A percentile compares a stretch with the other conserved stretches of the same genome.
Evolutionary conservation across 768 basidiomycete genomes (phyloP).

Genomic region (Ramaria sp.): DNA sequence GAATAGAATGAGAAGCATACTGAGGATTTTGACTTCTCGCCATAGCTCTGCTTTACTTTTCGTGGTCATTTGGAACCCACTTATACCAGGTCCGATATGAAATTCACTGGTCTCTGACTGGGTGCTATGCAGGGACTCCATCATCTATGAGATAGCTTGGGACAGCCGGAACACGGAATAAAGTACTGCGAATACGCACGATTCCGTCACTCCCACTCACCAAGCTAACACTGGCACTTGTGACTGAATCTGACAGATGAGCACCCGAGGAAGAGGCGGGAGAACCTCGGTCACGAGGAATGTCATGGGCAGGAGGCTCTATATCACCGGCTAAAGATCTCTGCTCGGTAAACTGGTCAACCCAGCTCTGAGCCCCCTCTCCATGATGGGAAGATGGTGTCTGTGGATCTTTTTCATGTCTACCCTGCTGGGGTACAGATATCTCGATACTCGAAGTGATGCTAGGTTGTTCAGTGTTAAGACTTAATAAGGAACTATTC

Average conservation of each 20-base stretch:
- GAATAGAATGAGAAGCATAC: constrained; percentile 27
- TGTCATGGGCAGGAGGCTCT: neutral
- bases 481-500: constrained; percentile 14
- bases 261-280: constrained; percentile 10
- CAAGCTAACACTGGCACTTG: constrained; percentile 13
- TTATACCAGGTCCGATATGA: constrained; percentile 16
- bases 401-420: constrained; percentile 30
- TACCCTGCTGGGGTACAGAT: constrained; percentile 13
- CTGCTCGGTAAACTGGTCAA: constrained; percentile 23
- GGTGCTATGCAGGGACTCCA: constrained; percentile 9
- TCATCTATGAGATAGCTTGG: constrained; percentile 6
- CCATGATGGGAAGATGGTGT: constrained; percentile 17
- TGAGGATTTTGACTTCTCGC: constrained; percentile 86
- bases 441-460: constrained; percentile 27
- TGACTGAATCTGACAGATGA: constrained; percentile 14
- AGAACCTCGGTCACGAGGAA: neutral
- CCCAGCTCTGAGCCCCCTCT: constrained; percentile 32
- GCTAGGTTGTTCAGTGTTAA: constrained; percentile 17
- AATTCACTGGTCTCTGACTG: constrained; percentile 9
- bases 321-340: neutral
- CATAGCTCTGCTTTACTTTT: constrained; percentile 77
- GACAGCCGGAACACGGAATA: constrained; percentile 1
- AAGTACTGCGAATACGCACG: constrained; percentile 3
- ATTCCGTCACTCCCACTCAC: constrained; percentile 10
- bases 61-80: constrained; percentile 17